These are phyloP conservation scores for Boletus rubescentipes DNA, from an alignment of 768 basidiomycete genomes.

Conservation along the genomic window DNA sequence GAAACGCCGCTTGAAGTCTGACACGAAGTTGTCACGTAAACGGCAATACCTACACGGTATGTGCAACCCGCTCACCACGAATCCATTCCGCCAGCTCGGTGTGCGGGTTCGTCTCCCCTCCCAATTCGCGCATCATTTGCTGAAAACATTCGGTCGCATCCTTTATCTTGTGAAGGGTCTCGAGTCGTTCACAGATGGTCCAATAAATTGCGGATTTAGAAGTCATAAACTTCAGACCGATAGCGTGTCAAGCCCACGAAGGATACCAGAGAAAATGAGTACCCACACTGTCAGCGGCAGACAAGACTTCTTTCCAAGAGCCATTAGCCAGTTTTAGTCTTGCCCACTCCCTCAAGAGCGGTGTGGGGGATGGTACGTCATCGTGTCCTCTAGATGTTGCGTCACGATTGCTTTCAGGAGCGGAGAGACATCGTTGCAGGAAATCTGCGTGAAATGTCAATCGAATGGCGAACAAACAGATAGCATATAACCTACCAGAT, in stretches of 20 bases:
- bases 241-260: background rate
- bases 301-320: constrained; percentile 8
- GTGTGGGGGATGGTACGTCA: background rate
- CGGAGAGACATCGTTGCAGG: background rate
- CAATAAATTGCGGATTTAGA: background rate
- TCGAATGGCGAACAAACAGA: background rate
- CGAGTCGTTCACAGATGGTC: constrained; percentile 5
- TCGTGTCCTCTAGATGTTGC: background rate
- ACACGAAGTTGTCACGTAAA: background rate
- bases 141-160: constrained; percentile 1
- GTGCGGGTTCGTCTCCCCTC: background rate
- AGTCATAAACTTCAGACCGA: background rate
- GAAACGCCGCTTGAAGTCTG: background rate
- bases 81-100: background rate
- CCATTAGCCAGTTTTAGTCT: background rate
- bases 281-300: background rate
- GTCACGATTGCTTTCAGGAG: background rate
- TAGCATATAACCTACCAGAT: background rate
- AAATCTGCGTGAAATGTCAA: background rate
- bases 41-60: background rate
- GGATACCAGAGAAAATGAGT: background rate
- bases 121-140: background rate
- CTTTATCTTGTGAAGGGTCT: background rate
- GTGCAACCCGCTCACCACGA: background rate
- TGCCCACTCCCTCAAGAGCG: constrained; percentile 8